phyloP scores from a whole-genome alignment of 345 rosid species.

The Erysimum cheiranthoides region DNA sequence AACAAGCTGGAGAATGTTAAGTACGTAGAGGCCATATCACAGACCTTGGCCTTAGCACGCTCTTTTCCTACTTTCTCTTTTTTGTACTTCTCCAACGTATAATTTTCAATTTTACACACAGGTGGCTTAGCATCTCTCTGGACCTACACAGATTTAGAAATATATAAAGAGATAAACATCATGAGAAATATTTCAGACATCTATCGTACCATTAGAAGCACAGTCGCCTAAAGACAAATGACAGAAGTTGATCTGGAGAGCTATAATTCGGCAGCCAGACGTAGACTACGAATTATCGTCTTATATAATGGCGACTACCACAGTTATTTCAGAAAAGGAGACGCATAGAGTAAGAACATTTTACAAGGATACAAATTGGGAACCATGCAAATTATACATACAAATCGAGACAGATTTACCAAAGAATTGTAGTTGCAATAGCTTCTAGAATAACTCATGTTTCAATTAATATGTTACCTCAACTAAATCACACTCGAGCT shows the following conservation, averaged over 20 bases:
- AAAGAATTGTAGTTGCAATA: slow-evolving; percentile 3
- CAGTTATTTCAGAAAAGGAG: not conserved
- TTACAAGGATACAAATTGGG: not conserved
- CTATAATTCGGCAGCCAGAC: not conserved
- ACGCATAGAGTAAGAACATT: not conserved
- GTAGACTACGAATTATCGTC: not conserved
- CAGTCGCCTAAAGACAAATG: not conserved
- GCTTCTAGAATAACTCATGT: not conserved
- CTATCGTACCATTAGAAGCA: not conserved
- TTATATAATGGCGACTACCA: not conserved
- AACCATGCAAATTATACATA: not conserved
- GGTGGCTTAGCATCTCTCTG: slow-evolving; percentile 47
- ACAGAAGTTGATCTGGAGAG: not conserved
- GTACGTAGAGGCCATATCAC: slow-evolving; percentile 24
- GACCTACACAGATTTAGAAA: slow-evolving; percentile 34
- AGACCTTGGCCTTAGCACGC: slow-evolving; percentile 49
- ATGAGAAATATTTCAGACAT: not conserved
- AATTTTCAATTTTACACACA: slow-evolving; percentile 47
- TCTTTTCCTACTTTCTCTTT: slow-evolving; percentile 45
- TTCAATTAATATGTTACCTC: slow-evolving; percentile 36
- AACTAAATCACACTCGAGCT: slow-evolving; percentile 42
- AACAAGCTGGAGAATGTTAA: not conserved
- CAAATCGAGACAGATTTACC: slow-evolving; percentile 7
- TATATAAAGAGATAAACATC: slow-evolving; percentile 2
- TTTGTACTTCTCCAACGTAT: slow-evolving; percentile 41